These are phyloP conservation scores for Entomortierella beljakovae DNA, from an alignment of 192 early-diverging fungal genomes.

Conservation along the genomic window DNA sequence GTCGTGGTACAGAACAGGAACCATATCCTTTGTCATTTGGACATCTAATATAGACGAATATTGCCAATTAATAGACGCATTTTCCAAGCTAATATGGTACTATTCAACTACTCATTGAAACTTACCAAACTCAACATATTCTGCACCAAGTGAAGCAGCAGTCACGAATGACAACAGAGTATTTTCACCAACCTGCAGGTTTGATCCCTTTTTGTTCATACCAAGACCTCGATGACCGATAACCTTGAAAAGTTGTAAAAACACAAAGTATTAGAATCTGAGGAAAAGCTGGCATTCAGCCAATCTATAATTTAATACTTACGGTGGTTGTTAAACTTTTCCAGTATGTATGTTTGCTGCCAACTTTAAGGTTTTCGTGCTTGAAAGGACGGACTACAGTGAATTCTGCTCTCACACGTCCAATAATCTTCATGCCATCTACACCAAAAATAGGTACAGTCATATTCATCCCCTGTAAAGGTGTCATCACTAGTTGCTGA, in stretches of 20 bases:
- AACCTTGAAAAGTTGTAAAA: conserved; percentile 49
- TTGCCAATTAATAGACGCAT: not conserved
- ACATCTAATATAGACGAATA: conserved; percentile 68
- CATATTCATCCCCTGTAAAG: conserved; percentile 64
- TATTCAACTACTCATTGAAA: not conserved
- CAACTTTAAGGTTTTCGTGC: conserved; percentile 66
- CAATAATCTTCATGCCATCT: conserved; percentile 64
- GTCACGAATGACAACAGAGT: conserved; percentile 88
- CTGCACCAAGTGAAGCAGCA: conserved; percentile 84
- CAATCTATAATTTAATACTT: conserved; percentile 1
- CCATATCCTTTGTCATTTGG: conserved; percentile 90
- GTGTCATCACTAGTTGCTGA: conserved; percentile 51
- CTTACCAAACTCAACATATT: conserved; percentile 91
- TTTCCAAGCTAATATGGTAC: not conserved
- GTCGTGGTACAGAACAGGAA: conserved; percentile 93
- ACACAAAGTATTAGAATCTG: not conserved
- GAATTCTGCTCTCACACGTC: conserved; percentile 68
- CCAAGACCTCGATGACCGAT: conserved; percentile 94
- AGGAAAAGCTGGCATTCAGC: not conserved
- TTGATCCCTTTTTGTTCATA: conserved; percentile 75
- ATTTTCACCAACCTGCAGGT: conserved; percentile 91
- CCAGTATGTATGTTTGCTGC: conserved; percentile 68
- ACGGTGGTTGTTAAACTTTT: conserved; percentile 70
- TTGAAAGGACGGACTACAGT: conserved; percentile 73
- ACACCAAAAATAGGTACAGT: conserved; percentile 68